Conservation (phyloP, 1,139 yeast species). For the Candida sanyaensis region DNA sequence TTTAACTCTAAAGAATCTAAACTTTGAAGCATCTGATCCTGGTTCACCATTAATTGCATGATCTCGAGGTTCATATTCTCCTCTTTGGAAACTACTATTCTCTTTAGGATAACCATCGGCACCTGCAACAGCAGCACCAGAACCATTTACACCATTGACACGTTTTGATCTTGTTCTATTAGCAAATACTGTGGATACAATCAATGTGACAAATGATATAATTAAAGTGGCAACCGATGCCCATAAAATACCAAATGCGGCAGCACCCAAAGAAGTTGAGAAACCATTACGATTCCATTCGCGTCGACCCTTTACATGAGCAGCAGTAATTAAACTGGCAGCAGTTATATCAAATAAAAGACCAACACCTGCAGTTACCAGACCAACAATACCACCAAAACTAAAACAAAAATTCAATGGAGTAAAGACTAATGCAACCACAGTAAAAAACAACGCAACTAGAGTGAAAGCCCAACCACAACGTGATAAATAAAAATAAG, state of each 20-base stretch:
- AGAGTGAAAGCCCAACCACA: constrained; percentile 69
- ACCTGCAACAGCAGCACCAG: constrained; percentile 1
- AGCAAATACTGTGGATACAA: constrained; percentile 8
- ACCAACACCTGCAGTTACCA: constrained; percentile 38
- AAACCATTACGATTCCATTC: constrained; percentile 52
- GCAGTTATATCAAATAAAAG: constrained; percentile 56
- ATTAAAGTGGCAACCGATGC: constrained; percentile 15
- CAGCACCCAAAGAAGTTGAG: constrained; percentile 54
- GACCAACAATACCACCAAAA: constrained; percentile 23
- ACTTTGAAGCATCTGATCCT: constrained; percentile 15
- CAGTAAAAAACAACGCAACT: constrained; percentile 58
- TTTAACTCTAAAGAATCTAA: constrained; percentile 18
- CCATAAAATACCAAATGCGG: constrained; percentile 68
- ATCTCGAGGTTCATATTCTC: neutral
- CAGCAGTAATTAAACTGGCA: constrained; percentile 66
- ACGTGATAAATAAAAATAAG: constrained; percentile 64
- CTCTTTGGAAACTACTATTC: constrained; percentile 1
- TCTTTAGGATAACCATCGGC: constrained; percentile 8
- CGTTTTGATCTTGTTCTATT: constrained; percentile 5
- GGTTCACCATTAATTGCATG: neutral
- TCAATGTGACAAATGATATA: constrained; percentile 12
- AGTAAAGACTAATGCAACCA: constrained; percentile 40
- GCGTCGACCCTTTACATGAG: constrained; percentile 61
- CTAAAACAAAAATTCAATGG: constrained; percentile 17
- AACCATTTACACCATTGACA: neutral